These are phyloP conservation scores for Lyophyllum decastes DNA, from an alignment of 768 basidiomycete genomes.

Conservation along the genomic window DNA sequence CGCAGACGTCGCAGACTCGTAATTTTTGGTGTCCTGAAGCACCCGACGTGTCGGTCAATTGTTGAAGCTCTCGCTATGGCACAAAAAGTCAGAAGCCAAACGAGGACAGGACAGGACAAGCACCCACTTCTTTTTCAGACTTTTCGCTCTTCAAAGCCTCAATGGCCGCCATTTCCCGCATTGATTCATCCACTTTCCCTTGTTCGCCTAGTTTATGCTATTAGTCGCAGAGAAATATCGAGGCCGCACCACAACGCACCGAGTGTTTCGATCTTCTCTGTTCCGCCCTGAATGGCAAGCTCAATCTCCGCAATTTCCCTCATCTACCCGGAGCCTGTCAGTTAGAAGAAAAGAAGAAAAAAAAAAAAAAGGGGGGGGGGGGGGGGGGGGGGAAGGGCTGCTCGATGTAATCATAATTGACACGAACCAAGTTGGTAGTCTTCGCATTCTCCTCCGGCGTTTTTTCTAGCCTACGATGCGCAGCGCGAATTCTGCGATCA, in stretches of 20 bases:
- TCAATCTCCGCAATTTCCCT: constrained; percentile 99
- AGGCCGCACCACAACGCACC: constrained; percentile 46
- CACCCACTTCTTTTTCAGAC: constrained; percentile 85
- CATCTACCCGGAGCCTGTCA: constrained; percentile 59
- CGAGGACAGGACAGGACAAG: not conserved
- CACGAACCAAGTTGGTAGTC: constrained; percentile 87
- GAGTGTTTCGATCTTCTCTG: constrained; percentile 94
- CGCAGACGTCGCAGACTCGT: constrained; percentile 99
- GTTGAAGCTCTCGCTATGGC: constrained; percentile 84
- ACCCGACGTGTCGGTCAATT: constrained; percentile 96
- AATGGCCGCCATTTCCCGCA: constrained; percentile 96
- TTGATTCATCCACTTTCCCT: constrained; percentile 99
- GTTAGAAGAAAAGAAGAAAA: too few relatives aligned
- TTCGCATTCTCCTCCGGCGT: constrained; percentile 99
- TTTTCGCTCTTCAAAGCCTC: constrained; percentile 98
- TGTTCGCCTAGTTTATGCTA: constrained; percentile 71
- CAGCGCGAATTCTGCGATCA: constrained; percentile 91
- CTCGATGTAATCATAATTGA: constrained; percentile 2
- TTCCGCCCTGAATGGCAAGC: constrained; percentile 96
- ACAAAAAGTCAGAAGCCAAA: constrained; percentile 12
- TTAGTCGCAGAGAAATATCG: constrained; percentile 15
- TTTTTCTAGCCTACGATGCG: constrained; percentile 95
- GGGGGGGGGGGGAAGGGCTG: too few relatives aligned
- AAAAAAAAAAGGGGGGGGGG: too few relatives aligned
- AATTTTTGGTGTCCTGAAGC: constrained; percentile 99